These are phyloP conservation scores for Hypoxylon sp. DNA, from an alignment of 2,329 filamentous ascomycete genomes.

Conservation along the genomic window DNA sequence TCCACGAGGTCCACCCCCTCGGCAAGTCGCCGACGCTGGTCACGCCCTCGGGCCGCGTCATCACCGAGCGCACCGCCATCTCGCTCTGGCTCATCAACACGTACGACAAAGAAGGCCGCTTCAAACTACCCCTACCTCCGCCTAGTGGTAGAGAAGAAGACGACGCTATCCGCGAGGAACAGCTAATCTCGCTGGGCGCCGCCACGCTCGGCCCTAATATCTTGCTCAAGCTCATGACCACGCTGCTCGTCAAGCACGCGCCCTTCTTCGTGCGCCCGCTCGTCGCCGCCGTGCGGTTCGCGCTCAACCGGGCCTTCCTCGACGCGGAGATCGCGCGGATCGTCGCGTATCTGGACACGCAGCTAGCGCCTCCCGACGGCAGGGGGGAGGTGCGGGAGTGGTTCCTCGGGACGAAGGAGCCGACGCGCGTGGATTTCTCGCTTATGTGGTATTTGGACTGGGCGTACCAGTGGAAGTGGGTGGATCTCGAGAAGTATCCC, in stretches of 20 bases:
- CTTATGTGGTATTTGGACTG: slow-evolving; percentile 41
- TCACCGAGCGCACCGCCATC: slow-evolving; percentile 45
- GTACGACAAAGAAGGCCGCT: slow-evolving; percentile 37
- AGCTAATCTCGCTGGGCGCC: slow-evolving; percentile 41
- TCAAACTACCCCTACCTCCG: slow-evolving; percentile 23
- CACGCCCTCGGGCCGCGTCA: slow-evolving; percentile 38
- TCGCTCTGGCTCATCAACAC: slow-evolving; percentile 41
- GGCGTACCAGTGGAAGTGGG: slow-evolving; percentile 29
- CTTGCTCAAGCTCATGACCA: slow-evolving; percentile 32
- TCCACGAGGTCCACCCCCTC: slow-evolving; percentile 37
- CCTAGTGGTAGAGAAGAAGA: slow-evolving; percentile 1
- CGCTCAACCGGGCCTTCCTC: slow-evolving; percentile 35
- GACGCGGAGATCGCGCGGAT: slow-evolving; percentile 35
- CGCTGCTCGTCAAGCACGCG: slow-evolving; percentile 18
- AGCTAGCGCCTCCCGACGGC: slow-evolving; percentile 22
- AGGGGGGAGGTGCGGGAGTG: slow-evolving; percentile 30
- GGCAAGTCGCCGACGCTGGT: slow-evolving; percentile 45
- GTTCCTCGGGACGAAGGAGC: slow-evolving; percentile 39
- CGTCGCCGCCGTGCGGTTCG: slow-evolving; percentile 2
- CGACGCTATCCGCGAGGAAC: slow-evolving; percentile 41
- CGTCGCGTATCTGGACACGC: slow-evolving; percentile 33
- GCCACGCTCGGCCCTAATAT: slow-evolving; percentile 29
- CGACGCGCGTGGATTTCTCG: slow-evolving; percentile 42
- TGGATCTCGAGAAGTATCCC: slow-evolving; percentile 36
- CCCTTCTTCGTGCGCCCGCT: slow-evolving; percentile 40